Evolutionary conservation across 768 basidiomycete species (phyloP), one percentile per base, ranked within the genome.

Genomic region (Boletus vinaceobasis): DNA sequence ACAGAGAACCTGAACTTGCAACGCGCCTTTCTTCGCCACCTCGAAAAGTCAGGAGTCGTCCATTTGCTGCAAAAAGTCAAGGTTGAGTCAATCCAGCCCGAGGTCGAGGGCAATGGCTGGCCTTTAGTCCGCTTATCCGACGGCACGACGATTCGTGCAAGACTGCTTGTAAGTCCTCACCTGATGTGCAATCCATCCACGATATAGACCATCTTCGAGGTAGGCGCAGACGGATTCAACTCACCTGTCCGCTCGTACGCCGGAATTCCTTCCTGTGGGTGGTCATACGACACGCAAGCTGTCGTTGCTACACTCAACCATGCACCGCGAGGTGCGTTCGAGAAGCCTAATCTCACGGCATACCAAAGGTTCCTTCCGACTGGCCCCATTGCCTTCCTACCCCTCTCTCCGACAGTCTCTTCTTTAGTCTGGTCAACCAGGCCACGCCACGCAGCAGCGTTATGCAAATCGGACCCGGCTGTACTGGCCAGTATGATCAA

Each of bases 1-100:
- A 93, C 87, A 0, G 97, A 99, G 71, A 98, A 95, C 64, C 75
- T 93, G 43, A 98, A 98, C 65, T 77, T 99, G 1, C 97, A 98
- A 71, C 83, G 87, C 2, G 93, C 82, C 2, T 81, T 95, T 33
- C 78, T 98, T 14, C 77, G 77, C 2, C 81, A 82, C 62, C 77
- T 97, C 10, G 74, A 76, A 9, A 64, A 68, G 5, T 61, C 76
- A n/a, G 76, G 78, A 1, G 68, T 76, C 14, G 75, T 96, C 1
- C 74, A 85, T 44, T 61, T 98, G 6, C 61, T 88, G 7, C 90
- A 96, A 61, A 83, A 81, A 44, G 80, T 82, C 27, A 88, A 82
- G 65, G 97, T 98, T 4, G 75, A 79, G 36, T 79, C 80, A 7
- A 96, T 98, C 55, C 68, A 72, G 23, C 71, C 75, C 13, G 70